phyloP scores from a whole-genome alignment of 1,284 basidiomycete genomes.

The Thecaphora thlaspeos region DNA sequence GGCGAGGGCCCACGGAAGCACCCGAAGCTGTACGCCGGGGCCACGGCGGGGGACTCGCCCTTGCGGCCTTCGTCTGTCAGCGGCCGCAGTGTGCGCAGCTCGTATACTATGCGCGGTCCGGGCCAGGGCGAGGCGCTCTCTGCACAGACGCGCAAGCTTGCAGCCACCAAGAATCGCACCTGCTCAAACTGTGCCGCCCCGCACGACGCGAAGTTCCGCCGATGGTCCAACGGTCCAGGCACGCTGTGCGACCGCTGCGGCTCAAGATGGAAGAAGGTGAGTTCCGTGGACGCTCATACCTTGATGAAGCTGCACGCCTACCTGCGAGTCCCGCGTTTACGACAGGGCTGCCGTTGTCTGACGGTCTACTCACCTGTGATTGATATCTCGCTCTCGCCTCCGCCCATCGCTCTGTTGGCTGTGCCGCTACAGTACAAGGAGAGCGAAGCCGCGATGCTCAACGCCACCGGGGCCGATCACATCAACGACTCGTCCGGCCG shows the following conservation, averaged over 20 bases:
- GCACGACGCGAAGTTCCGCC: conserved; percentile 38
- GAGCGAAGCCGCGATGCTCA: not conserved
- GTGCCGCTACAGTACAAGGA: not conserved
- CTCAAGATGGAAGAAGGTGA: conserved; percentile 28
- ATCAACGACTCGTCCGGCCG: not conserved
- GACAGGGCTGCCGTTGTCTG: too few relatives aligned
- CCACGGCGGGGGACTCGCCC: too few relatives aligned
- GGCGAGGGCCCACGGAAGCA: conserved; percentile 2
- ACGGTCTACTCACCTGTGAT: too few relatives aligned
- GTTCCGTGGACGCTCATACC: not conserved
- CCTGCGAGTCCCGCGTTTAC: not conserved
- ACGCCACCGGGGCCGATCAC: not conserved
- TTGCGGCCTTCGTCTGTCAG: too few relatives aligned
- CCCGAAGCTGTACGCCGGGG: too few relatives aligned
- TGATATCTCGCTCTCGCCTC: too few relatives aligned
- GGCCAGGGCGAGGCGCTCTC: not conserved
- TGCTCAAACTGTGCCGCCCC: conserved; percentile 36
- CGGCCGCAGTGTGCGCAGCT: too few relatives aligned
- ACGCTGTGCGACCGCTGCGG: conserved; percentile 42
- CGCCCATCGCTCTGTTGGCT: too few relatives aligned
- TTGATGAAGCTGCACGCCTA: not conserved
- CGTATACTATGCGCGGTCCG: too few relatives aligned
- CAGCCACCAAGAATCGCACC: conserved; percentile 40
- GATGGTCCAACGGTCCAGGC: conserved; percentile 32
- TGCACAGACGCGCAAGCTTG: conserved; percentile 24